Percentiles rank a stretch among this genome's conserved stretches.
These are phyloP conservation scores for Ascosphaera aggregata DNA, from an alignment of 2,329 filamentous ascomycete species.

Conservation along the genomic window DNA sequence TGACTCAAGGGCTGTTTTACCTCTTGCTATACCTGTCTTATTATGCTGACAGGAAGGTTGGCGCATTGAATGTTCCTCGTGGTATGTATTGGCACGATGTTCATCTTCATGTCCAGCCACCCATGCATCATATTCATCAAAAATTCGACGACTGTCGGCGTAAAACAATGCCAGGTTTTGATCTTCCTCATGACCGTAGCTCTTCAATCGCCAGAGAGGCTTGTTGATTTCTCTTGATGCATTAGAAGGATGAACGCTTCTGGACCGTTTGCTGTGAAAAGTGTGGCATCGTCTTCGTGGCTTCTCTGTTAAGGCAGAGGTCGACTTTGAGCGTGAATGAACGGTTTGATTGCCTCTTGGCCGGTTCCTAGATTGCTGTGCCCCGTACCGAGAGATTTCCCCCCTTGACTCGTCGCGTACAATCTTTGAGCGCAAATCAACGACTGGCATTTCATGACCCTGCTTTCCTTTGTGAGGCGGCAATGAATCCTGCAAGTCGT, in stretches of 20 bases:
- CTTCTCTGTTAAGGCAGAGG: not conserved
- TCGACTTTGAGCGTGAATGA: not conserved
- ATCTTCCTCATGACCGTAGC: not conserved
- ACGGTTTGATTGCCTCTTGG: not conserved
- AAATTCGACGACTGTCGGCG: not conserved
- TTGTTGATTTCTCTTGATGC: not conserved
- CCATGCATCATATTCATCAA: not conserved
- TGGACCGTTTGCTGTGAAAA: not conserved
- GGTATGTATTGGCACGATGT: not conserved
- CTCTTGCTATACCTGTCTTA: not conserved
- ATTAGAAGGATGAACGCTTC: not conserved
- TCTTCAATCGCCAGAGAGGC: not conserved
- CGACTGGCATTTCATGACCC: too few species aligned
- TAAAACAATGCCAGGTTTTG: not conserved
- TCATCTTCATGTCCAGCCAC: not conserved
- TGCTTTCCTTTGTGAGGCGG: too few species aligned
- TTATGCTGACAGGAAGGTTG: not conserved
- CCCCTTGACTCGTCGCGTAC: not conserved
- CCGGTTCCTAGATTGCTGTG: not conserved
- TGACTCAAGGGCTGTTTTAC: too few species aligned
- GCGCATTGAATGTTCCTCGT: not conserved
- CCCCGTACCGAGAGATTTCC: not conserved
- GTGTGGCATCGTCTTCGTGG: not conserved
- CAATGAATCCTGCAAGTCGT: too few species aligned
- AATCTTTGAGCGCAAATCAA: too few species aligned